These are phyloP conservation scores for Claviceps africana DNA, from an alignment of 2,329 filamentous ascomycete species.

Conservation along the genomic window DNA sequence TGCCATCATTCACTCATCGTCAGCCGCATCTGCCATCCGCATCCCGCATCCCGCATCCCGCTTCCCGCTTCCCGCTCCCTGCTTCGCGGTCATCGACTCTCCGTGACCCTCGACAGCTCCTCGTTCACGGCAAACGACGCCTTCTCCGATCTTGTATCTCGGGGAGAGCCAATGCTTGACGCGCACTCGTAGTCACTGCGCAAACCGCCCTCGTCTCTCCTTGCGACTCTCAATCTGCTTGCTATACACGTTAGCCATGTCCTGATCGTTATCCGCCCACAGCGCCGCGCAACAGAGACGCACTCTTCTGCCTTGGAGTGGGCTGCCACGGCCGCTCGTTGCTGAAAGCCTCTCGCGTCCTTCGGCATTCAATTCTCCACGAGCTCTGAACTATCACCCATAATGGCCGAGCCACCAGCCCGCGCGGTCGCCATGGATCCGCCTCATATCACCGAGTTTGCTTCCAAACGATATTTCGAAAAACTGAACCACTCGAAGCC, in stretches of 20 bases:
- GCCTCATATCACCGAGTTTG: conserved; percentile 51
- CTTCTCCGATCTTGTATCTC: neutral
- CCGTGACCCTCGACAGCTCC: neutral
- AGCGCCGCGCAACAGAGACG: conserved; percentile 20
- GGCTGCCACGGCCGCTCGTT: conserved; percentile 14
- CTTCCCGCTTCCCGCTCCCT: too few relatives aligned
- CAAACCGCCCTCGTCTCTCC: neutral
- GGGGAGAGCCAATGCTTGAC: neutral
- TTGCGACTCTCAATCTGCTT: neutral
- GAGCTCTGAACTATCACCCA: conserved; percentile 5
- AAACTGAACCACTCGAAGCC: conserved; percentile 44
- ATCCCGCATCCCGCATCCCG: too few relatives aligned
- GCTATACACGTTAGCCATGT: conserved; percentile 17
- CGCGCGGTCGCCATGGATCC: conserved; percentile 38
- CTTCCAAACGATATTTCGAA: conserved; percentile 48
- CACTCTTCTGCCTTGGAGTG: conserved; percentile 14
- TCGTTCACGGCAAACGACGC: neutral
- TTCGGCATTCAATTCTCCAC: conserved; percentile 11
- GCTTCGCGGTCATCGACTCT: neutral
- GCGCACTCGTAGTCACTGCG: neutral
- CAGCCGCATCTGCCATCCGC: neutral
- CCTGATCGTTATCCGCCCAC: conserved; percentile 9
- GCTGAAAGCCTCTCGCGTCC: too few relatives aligned
- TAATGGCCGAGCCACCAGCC: conserved; percentile 20
- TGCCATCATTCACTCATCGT: neutral